Base-by-base conservation (phyloP, 2,329 filamentous ascomycete species). In the Neonectria hederae region DNA sequence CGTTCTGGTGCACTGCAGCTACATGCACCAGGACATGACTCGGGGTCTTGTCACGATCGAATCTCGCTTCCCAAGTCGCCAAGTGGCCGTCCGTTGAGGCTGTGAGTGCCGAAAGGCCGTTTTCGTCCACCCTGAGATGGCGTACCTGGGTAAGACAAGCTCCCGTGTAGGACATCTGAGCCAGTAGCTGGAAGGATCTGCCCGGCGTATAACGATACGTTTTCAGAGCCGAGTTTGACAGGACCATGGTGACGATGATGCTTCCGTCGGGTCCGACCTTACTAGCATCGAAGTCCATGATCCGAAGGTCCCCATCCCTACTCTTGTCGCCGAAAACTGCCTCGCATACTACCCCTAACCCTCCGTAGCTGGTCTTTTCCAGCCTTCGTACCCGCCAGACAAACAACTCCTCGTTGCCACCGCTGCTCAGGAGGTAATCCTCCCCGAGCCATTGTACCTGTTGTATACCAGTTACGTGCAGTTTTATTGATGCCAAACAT, bases 381-480 rank as follows among this genome's bases (percentile, higher is more conserved):
- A 92, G 76, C 11, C 75, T 74, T 51, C 82, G 82, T 35, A 95
- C 77, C 43, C 87, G 85, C 95, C 96, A 99, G 11, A 94, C 86
- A 71, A 90, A 95, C 67, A 98, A 91, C 77, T 99, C 95, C 76
- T 97, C 95, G 65, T 89, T 90, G 0, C 94, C 96, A 6, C 88
- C 93, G 72, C 93, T 94, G 68, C 92, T 97, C 76, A 98, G 92
- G 2, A 99, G 86, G 70, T 90, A 91, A 1, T 82, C 77, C 2
- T 90, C 87, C 51, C 87, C 84, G 2, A 91, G 88, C 92, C 93
- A 98, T 64, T 86, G 86, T 1, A 97, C 81, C 65, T 90, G 86
- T 76, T 97, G 95, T 8, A 98, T 87, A 0, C 95, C 96, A 0
- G 93, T 90, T 2, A 89, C 90, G 75, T 99, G 96, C 59, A 87